Evolutionary conservation across 208 protist genomes (phyloP).

Genomic region (Naegleria lovaniensis): DNA sequence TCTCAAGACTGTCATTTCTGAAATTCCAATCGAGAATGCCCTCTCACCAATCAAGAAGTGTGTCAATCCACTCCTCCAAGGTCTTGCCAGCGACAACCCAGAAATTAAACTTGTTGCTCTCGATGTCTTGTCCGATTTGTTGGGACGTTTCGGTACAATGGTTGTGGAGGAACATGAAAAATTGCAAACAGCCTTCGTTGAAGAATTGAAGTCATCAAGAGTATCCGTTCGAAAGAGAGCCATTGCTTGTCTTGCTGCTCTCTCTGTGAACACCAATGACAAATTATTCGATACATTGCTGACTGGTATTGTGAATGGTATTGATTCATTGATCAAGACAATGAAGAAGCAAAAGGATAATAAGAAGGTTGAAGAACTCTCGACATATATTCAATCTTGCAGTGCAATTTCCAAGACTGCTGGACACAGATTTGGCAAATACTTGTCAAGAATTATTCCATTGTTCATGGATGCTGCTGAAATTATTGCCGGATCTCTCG

Average conservation of each 20-base stretch:
- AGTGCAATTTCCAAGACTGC: constrained; percentile 47
- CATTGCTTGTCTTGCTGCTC: constrained; percentile 50
- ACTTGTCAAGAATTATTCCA: constrained; percentile 52
- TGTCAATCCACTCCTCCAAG: constrained; percentile 37
- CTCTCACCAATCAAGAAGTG: constrained; percentile 34
- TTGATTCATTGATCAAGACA: constrained; percentile 47
- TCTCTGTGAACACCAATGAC: constrained; percentile 44
- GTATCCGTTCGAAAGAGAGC: constrained; percentile 52
- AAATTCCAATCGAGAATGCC: constrained; percentile 39
- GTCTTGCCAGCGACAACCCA: constrained; percentile 29
- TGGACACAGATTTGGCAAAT: constrained; percentile 58
- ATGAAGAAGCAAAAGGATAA: constrained; percentile 33
- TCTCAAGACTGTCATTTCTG: constrained; percentile 52
- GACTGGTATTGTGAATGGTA: constrained; percentile 42
- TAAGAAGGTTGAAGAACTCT: constrained; percentile 25
- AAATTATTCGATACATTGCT: constrained; percentile 51
- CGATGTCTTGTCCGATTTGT: constrained; percentile 58
- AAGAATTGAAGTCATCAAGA: constrained; percentile 43
- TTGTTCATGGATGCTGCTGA: constrained; percentile 46
- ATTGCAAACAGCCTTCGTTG: constrained; percentile 53
- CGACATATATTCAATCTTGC: constrained; percentile 54
- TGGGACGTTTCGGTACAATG: constrained; percentile 49
- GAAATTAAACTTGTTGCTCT: constrained; percentile 52
- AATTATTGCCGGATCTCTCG: constrained; percentile 49
- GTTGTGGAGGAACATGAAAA: constrained; percentile 44